phyloP scores from a whole-genome alignment of 176 grass and related monocot genomes.

The Dactylis glomerata region DNA sequence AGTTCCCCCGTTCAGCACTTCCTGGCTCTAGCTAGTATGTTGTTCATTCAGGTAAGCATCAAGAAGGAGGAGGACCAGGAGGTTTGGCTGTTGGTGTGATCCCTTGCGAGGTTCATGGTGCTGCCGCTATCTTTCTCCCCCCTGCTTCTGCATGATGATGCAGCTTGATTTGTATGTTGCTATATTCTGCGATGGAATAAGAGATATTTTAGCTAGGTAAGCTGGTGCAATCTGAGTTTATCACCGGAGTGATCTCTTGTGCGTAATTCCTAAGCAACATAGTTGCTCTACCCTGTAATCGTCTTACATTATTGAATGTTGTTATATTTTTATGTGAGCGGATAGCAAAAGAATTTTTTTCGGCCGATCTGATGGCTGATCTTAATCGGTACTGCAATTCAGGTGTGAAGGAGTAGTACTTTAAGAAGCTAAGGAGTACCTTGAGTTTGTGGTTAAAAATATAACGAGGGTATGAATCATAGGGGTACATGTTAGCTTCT shows the following conservation, averaged over 20 bases:
- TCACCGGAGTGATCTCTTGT: not conserved
- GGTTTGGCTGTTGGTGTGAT: too few relatives aligned
- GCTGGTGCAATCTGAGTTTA: not conserved
- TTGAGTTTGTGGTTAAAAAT: too few relatives aligned
- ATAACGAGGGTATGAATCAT: too few relatives aligned
- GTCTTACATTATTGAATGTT: not conserved
- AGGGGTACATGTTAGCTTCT: too few relatives aligned
- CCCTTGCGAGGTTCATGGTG: too few relatives aligned
- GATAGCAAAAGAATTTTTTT: too few relatives aligned
- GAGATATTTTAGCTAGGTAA: not conserved
- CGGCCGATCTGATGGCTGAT: too few relatives aligned
- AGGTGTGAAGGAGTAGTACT: too few relatives aligned
- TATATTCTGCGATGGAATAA: not conserved
- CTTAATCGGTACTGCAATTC: too few relatives aligned
- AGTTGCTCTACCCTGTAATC: not conserved
- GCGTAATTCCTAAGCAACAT: not conserved
- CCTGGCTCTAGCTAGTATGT: conserved; percentile 19
- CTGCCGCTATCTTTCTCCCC: not conserved
- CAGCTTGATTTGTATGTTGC: conserved; percentile 6
- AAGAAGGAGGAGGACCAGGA: too few relatives aligned
- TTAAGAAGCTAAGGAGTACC: too few relatives aligned
- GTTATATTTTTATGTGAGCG: not conserved
- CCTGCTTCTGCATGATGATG: not conserved
- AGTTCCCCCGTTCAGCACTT: conserved; percentile 45
- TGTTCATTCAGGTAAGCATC: not conserved